Evolutionary conservation across 345 rosid species (phyloP).

Genomic region (Microthlaspi erraticum): DNA sequence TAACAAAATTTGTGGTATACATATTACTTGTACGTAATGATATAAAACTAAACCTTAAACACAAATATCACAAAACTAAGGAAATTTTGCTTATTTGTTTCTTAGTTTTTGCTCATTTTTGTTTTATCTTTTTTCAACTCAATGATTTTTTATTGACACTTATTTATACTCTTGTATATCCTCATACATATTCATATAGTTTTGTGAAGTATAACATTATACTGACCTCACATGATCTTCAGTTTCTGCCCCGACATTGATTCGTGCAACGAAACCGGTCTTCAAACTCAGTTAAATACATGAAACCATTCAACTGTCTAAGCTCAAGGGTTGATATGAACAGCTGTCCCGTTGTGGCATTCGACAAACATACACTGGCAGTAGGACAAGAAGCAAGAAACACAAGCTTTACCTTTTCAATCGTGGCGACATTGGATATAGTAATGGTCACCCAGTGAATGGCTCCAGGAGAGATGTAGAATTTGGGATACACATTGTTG

Average conservation of each 20-base stretch:
- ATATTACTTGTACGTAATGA: background rate
- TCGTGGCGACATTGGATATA: slow-evolving; percentile 70
- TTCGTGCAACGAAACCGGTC: slow-evolving; percentile 80
- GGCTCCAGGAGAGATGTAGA: slow-evolving; percentile 86
- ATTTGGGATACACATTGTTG: slow-evolving; percentile 90
- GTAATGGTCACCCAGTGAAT: slow-evolving; percentile 92
- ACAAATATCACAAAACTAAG: background rate
- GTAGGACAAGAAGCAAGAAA: slow-evolving; percentile 78
- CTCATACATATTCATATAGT: no score
- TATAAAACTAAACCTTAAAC: background rate
- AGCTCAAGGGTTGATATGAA: slow-evolving; percentile 99
- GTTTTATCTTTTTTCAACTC: no score
- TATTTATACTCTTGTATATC: no score
- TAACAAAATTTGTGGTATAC: background rate
- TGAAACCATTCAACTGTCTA: slow-evolving; percentile 88
- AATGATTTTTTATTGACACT: no score
- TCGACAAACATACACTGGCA: slow-evolving; percentile 84
- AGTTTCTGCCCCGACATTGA: slow-evolving; percentile 93
- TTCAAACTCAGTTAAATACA: slow-evolving; percentile 69
- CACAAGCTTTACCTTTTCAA: slow-evolving; percentile 77
- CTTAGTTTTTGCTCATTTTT: no score
- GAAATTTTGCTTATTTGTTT: no score
- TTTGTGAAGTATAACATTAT: no score
- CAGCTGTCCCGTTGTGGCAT: slow-evolving; percentile 96
- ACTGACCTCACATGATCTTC: slow-evolving; percentile 81